Evolutionary conservation across 2,329 filamentous ascomycete species (phyloP).

Genomic region (Decorospora gaudefroyi): DNA sequence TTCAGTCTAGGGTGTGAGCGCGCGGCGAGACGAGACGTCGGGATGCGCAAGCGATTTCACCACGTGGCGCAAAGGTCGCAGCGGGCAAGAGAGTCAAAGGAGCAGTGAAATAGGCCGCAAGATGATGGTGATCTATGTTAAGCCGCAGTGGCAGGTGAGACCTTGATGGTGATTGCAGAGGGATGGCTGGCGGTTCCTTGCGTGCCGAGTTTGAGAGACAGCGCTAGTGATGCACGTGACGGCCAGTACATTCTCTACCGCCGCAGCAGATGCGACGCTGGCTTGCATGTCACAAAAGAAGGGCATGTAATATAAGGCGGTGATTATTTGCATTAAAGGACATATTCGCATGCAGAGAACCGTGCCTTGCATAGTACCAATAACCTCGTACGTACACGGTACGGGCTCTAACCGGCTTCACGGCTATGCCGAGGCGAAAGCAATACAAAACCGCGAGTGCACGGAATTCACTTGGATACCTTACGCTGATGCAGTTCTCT

Average conservation of each 20-base stretch:
- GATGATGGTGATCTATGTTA: constrained; percentile 28
- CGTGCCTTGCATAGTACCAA: constrained; percentile 5
- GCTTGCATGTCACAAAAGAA: neutral
- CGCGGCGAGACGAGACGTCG: constrained; percentile 26
- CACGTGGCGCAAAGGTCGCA: constrained; percentile 24
- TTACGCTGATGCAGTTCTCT: too few relatives aligned
- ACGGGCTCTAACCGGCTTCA: neutral
- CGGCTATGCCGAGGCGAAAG: constrained; percentile 7
- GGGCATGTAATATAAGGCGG: too few relatives aligned
- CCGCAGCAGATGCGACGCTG: neutral
- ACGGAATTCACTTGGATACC: too few relatives aligned
- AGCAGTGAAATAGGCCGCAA: constrained; percentile 24
- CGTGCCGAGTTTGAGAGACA: constrained; percentile 21
- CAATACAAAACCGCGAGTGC: neutral
- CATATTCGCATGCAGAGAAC: too few relatives aligned
- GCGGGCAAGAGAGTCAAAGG: constrained; percentile 27
- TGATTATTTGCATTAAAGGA: too few relatives aligned
- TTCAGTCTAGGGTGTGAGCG: constrained; percentile 34
- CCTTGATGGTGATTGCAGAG: constrained; percentile 11
- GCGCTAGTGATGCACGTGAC: constrained; percentile 25
- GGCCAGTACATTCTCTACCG: constrained; percentile 1
- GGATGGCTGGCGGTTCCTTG: constrained; percentile 9
- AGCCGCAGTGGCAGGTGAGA: constrained; percentile 26
- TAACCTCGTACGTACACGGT: neutral
- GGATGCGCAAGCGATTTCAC: constrained; percentile 27